Percentiles rank a stretch among this genome's conserved stretches.
Evolutionary conservation across 1,284 basidiomycete genomes (phyloP).

Genomic region (Puccinia polysora): DNA sequence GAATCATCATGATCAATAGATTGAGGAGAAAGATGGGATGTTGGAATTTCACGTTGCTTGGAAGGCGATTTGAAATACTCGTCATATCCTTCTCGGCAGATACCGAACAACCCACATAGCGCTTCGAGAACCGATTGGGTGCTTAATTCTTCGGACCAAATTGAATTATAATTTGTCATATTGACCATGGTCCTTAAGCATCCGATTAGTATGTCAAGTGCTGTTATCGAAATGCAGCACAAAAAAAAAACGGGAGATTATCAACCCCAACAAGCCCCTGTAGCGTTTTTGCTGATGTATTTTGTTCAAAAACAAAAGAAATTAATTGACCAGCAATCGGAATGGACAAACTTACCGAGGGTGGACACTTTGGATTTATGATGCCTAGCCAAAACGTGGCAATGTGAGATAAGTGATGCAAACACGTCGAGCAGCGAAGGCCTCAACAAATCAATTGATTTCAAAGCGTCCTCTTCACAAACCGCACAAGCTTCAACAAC

Average conservation of each 20-base stretch:
- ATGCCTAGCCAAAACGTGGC: conserved; percentile 17
- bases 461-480: conserved; percentile 35
- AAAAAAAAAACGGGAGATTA: neutral
- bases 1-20: too few species aligned
- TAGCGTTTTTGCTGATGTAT: too few species aligned
- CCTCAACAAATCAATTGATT: conserved; percentile 4
- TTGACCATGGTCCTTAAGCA: conserved; percentile 36
- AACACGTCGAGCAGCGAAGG: conserved; percentile 4
- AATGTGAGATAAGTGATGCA: conserved; percentile 22
- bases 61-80: neutral
- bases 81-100: conserved; percentile 31
- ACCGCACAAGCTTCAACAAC: conserved; percentile 33
- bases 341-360: neutral
- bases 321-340: too few species aligned
- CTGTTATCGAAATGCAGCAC: neutral
- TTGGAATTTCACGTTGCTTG: neutral
- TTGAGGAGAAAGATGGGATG: neutral
- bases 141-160: conserved; percentile 13
- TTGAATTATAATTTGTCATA: conserved; percentile 25
- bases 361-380: neutral
- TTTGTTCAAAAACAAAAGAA: neutral
- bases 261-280: too few species aligned
- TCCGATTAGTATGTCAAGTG: conserved; percentile 28
- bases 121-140: conserved; percentile 14
- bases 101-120: conserved; percentile 12